phyloP scores from a whole-genome alignment of 768 basidiomycete genomes.

The Mycena albidolilacea region DNA sequence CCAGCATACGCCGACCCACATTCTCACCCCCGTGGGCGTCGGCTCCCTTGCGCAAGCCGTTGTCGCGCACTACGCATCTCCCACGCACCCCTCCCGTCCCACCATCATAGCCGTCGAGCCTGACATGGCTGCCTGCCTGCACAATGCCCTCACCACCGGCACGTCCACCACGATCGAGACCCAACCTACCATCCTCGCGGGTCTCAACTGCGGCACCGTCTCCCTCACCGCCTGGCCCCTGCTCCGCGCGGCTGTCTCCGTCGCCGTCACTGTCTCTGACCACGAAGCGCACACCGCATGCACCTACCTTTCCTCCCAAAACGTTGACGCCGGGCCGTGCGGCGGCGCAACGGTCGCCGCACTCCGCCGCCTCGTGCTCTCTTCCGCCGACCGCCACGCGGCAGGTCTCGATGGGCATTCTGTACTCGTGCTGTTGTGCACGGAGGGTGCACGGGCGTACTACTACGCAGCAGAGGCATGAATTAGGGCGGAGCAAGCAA shows the following conservation, averaged over 20 bases:
- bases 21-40: constrained; percentile 28
- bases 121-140: constrained; percentile 26
- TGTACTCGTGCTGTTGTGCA: constrained; percentile 10
- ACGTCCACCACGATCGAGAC: neutral
- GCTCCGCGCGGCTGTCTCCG: constrained; percentile 21
- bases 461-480: neutral
- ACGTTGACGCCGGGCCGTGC: constrained; percentile 15
- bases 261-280: constrained; percentile 18
- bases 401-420: neutral
- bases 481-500: neutral
- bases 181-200: constrained; percentile 21
- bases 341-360: constrained; percentile 22
- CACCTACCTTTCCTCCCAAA: neutral
- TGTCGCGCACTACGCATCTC: constrained; percentile 13
- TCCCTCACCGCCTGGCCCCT: constrained; percentile 24
- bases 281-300: constrained; percentile 16
- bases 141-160: constrained; percentile 17
- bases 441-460: constrained; percentile 23
- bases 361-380: neutral
- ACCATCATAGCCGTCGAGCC: constrained; percentile 29
- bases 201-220: constrained; percentile 21
- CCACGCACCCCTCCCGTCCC: neutral
- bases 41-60: constrained; percentile 33
- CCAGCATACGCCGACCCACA: neutral
- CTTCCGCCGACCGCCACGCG: neutral